Evolutionary conservation across 2,329 filamentous ascomycete species (phyloP).

Genomic region (Neopestalotiopsis rosae): DNA sequence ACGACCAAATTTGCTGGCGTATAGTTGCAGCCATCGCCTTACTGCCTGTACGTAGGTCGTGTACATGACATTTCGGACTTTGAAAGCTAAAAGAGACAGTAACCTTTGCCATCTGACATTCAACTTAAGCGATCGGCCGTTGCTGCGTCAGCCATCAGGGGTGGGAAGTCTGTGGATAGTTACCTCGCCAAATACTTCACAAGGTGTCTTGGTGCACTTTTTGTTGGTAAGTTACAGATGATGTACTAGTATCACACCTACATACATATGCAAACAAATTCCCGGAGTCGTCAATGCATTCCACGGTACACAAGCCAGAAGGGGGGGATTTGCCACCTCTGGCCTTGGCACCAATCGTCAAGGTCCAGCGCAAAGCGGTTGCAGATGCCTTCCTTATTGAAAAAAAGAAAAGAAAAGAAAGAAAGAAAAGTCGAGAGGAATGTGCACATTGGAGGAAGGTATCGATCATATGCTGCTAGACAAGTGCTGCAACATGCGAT

Average conservation of each 20-base stretch:
- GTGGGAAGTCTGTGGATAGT: not conserved
- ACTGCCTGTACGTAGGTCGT: not conserved
- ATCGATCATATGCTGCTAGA: not conserved
- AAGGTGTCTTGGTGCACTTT: not conserved
- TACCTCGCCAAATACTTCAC: not conserved
- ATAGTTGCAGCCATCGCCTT: not conserved
- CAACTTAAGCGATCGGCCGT: not conserved
- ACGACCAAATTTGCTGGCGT: not conserved
- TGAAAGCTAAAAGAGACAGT: not conserved
- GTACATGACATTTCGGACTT: not conserved
- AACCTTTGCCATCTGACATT: not conserved
- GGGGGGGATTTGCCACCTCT: not conserved
- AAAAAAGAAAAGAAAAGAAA: not conserved
- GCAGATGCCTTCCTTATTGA: not conserved
- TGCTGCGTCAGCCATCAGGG: not conserved
- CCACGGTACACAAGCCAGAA: constrained; percentile 1
- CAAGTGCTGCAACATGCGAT: not conserved
- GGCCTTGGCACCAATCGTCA: constrained; percentile 1
- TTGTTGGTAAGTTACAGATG: constrained; percentile 2
- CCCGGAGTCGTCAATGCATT: not conserved
- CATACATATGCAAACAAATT: not conserved
- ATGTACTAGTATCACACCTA: not conserved
- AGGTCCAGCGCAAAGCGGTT: not conserved
- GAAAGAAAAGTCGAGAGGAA: not conserved
- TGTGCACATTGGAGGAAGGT: not conserved